phyloP scores from a whole-genome alignment of 306 rosid species.

The Cicer arietinum region DNA sequence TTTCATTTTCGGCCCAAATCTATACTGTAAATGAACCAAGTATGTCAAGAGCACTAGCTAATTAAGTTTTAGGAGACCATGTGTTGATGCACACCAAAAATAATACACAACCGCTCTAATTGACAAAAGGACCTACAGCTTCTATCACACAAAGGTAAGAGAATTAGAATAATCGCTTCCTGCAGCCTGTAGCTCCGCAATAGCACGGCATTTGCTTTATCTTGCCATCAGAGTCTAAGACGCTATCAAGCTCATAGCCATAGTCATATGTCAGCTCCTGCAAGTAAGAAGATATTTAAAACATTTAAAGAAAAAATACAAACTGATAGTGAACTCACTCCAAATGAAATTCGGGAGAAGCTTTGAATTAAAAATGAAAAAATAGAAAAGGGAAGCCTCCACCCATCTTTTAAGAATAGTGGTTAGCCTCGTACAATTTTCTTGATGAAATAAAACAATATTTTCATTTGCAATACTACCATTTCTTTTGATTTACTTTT shows the following conservation, averaged over 20 bases:
- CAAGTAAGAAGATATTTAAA: conserved; percentile 33
- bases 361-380: too few species aligned
- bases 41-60: neutral
- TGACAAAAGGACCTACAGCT: neutral
- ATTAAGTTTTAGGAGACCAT: neutral
- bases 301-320: neutral
- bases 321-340: too few species aligned
- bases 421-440: too few species aligned
- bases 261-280: conserved; percentile 96
- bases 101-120: neutral
- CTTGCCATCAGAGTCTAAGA: conserved; percentile 76
- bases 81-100: conserved; percentile 11
- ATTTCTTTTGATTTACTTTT: too few species aligned
- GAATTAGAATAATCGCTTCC: conserved; percentile 68
- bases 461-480: too few species aligned
- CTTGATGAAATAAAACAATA: too few species aligned
- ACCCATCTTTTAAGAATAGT: too few species aligned
- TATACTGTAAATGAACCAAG: neutral
- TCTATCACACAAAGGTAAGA: neutral
- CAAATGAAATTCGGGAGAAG: too few species aligned
- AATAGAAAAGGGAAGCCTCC: too few species aligned
- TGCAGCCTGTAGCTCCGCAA: conserved; percentile 92
- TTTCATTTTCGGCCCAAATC: neutral
- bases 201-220: conserved; percentile 77
- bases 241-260: conserved; percentile 92